These are phyloP conservation scores for Pseudogymnoascus sp. DNA, from an alignment of 2,329 filamentous ascomycete genomes.

Conservation along the genomic window DNA sequence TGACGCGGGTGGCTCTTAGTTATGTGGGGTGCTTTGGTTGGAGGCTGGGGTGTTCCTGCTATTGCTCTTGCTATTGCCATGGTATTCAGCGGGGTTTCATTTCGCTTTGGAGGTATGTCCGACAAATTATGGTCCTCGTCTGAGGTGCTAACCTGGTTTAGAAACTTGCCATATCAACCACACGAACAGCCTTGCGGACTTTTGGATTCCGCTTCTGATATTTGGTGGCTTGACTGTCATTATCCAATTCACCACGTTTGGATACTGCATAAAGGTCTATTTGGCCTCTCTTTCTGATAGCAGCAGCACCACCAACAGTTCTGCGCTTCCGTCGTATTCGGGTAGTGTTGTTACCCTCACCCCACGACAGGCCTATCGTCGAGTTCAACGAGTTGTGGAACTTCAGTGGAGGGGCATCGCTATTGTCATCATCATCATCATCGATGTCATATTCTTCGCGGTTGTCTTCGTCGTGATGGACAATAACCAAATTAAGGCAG, in stretches of 20 bases:
- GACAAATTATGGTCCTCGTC: not conserved
- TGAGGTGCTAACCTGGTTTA: slow-evolving; percentile 74
- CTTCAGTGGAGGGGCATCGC: slow-evolving; percentile 92
- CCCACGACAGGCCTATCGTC: slow-evolving; percentile 78
- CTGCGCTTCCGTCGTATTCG: slow-evolving; percentile 66
- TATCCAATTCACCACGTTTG: slow-evolving; percentile 77
- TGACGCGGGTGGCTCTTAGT: slow-evolving; percentile 31
- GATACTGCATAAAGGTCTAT: slow-evolving; percentile 93
- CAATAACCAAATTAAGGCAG: slow-evolving; percentile 55
- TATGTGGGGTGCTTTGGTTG: slow-evolving; percentile 74
- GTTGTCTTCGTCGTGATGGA: slow-evolving; percentile 86
- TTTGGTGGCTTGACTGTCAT: slow-evolving; percentile 71
- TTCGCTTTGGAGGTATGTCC: slow-evolving; percentile 71
- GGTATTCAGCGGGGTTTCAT: slow-evolving; percentile 83
- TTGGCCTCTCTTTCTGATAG: slow-evolving; percentile 74
- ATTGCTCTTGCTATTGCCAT: slow-evolving; percentile 70
- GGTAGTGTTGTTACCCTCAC: slow-evolving; percentile 67
- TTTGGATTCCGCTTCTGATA: slow-evolving; percentile 83
- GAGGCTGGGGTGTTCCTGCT: slow-evolving; percentile 79
- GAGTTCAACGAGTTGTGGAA: slow-evolving; percentile 77
- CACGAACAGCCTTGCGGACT: slow-evolving; percentile 69
- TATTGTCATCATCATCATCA: slow-evolving; percentile 82
- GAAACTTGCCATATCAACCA: slow-evolving; percentile 89
- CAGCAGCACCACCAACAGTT: slow-evolving; percentile 61
- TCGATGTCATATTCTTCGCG: slow-evolving; percentile 90